Conservation (phyloP, 2,329 filamentous ascomycete species). For the Annulohypoxylon truncatum region DNA sequence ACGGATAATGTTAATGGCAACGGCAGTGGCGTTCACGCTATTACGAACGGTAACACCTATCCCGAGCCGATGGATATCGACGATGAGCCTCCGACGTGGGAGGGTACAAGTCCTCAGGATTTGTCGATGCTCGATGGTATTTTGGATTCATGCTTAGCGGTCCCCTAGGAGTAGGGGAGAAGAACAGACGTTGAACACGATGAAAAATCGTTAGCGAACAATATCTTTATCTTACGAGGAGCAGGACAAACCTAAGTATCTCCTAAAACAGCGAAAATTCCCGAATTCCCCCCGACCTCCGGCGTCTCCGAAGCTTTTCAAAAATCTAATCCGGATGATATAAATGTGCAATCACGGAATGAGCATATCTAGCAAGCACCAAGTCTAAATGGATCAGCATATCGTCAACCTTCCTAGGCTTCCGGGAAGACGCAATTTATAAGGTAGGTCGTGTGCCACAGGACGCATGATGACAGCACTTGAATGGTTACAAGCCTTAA, state of each 20-base stretch:
- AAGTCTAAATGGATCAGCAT: background rate
- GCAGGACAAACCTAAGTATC: too few species aligned
- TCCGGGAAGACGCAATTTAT: background rate
- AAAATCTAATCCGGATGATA: background rate
- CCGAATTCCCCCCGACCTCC: background rate
- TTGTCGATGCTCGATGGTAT: conserved; percentile 65
- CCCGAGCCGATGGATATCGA: conserved; percentile 71
- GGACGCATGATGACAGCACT: background rate
- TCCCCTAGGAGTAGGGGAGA: conserved; percentile 45
- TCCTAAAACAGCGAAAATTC: background rate
- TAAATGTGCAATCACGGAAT: background rate
- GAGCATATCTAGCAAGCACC: background rate
- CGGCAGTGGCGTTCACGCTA: conserved; percentile 49
- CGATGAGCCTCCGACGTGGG: conserved; percentile 66
- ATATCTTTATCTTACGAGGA: too few species aligned
- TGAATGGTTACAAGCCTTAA: background rate
- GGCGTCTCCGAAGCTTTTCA: background rate
- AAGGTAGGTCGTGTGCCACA: background rate
- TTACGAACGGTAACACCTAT: conserved; percentile 61
- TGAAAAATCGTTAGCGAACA: background rate
- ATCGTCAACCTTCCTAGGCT: background rate
- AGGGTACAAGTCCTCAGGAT: conserved; percentile 66
- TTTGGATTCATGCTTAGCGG: conserved; percentile 67
- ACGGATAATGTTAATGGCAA: conserved; percentile 50
- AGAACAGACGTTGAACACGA: background rate